A percentile compares a stretch with the other conserved stretches of the same genome.
These are phyloP conservation scores for Hymenoscyphus linearis DNA, from an alignment of 2,329 filamentous ascomycete genomes.

Conservation along the genomic window DNA sequence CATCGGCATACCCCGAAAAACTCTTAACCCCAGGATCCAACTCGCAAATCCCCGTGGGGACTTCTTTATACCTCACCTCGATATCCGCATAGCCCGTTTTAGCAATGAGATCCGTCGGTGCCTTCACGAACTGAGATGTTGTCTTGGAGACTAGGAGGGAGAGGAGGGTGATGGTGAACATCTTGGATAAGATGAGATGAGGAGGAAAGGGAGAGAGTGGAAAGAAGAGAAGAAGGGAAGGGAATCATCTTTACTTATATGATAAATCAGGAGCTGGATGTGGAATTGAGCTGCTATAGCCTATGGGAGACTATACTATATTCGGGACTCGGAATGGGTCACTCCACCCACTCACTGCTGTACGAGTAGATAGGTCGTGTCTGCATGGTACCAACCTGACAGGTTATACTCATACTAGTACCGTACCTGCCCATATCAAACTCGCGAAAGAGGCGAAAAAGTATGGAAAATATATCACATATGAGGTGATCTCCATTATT, in stretches of 20 bases:
- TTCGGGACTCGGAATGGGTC: no score
- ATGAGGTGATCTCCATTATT: no score
- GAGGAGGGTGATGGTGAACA: neutral
- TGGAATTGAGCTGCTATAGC: neutral
- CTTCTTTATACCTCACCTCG: conserved; percentile 43
- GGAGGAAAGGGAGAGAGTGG: neutral
- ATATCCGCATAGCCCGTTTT: conserved; percentile 35
- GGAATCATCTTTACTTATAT: neutral
- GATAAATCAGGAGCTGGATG: neutral
- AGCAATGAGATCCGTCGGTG: conserved; percentile 35
- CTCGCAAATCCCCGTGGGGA: conserved; percentile 42
- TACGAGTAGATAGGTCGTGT: neutral
- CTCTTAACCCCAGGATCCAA: conserved; percentile 38
- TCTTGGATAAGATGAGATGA: neutral
- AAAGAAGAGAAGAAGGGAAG: neutral
- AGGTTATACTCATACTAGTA: neutral
- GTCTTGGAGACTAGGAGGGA: neutral
- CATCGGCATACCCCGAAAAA: conserved; percentile 40
- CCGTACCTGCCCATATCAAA: no score
- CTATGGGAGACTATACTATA: neutral
- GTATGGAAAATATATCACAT: no score
- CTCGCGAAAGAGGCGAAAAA: no score
- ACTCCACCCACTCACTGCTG: neutral
- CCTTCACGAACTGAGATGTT: conserved; percentile 33
- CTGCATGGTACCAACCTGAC: neutral